These are phyloP conservation scores for Dipodascus geniculatus DNA, from an alignment of 805 yeast genomes.

Conservation along the genomic window DNA sequence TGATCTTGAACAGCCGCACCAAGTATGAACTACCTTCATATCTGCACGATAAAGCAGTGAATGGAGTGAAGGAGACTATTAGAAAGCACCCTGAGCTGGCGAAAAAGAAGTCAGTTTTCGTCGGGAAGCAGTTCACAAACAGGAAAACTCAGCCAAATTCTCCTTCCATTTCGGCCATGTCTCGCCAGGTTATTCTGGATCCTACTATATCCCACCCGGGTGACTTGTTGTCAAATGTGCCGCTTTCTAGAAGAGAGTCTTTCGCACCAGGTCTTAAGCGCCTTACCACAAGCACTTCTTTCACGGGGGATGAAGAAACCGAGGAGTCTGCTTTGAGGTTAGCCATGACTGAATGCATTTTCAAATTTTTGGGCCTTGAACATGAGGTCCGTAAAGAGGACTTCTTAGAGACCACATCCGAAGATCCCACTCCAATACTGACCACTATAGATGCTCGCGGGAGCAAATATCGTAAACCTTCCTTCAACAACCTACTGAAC, in stretches of 20 bases:
- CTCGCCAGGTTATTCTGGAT: slow-evolving; percentile 17
- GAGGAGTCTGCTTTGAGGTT: slow-evolving; percentile 53
- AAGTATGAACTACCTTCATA: slow-evolving; percentile 49
- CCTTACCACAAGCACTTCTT: slow-evolving; percentile 21
- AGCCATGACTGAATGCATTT: slow-evolving; percentile 61
- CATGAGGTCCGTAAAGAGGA: slow-evolving; percentile 15
- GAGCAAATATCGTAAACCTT: slow-evolving; percentile 8
- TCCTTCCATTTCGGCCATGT: neutral
- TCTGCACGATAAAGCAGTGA: slow-evolving; percentile 45
- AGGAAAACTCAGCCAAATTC: neutral
- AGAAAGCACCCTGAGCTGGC: slow-evolving; percentile 11
- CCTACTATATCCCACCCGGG: slow-evolving; percentile 57
- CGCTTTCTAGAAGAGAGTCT: slow-evolving; percentile 25
- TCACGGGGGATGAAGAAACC: slow-evolving; percentile 56
- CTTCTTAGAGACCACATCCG: neutral
- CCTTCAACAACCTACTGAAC: slow-evolving; percentile 23
- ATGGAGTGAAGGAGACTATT: slow-evolving; percentile 25
- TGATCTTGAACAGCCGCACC: slow-evolving; percentile 41
- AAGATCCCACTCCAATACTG: neutral
- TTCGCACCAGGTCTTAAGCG: slow-evolving; percentile 17
- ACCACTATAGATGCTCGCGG: slow-evolving; percentile 11
- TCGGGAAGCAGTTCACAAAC: neutral
- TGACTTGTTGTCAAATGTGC: slow-evolving; percentile 72
- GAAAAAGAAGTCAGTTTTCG: neutral
- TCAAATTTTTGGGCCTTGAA: slow-evolving; percentile 54